phyloP scores from a whole-genome alignment of 805 yeast genomes.

The Saccharomycopsis sp. region DNA sequence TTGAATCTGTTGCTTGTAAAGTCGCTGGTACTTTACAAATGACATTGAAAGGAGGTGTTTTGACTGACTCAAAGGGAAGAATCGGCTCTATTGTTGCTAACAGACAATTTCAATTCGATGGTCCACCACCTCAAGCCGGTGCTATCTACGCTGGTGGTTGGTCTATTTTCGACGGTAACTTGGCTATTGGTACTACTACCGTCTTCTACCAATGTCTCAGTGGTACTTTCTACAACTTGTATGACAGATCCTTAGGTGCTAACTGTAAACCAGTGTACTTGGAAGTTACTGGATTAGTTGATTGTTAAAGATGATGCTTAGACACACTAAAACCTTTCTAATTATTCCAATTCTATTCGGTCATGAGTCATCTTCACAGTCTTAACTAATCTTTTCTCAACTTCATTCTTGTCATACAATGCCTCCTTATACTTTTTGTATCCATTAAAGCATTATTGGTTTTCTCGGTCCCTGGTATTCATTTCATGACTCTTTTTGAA shows the following conservation, averaged over 20 bases:
- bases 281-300: slow-evolving; percentile 41
- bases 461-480: too few species aligned
- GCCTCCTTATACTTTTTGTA: too few species aligned
- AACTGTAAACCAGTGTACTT: slow-evolving; percentile 54
- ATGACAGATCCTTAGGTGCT: slow-evolving; percentile 45
- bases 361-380: too few species aligned
- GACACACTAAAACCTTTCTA: too few species aligned
- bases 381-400: too few species aligned
- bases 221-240: slow-evolving; percentile 63
- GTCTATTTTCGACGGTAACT: slow-evolving; percentile 47
- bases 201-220: slow-evolving; percentile 60
- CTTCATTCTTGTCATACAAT: too few species aligned
- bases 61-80: slow-evolving; percentile 53
- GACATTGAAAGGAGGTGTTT: slow-evolving; percentile 41
- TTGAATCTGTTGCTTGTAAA: slow-evolving; percentile 24
- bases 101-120: slow-evolving; percentile 74
- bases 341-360: too few species aligned
- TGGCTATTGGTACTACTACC: slow-evolving; percentile 50
- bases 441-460: too few species aligned
- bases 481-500: too few species aligned
- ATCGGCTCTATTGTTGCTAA: slow-evolving; percentile 66
- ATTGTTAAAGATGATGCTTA: slow-evolving; percentile 29
- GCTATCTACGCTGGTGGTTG: slow-evolving; percentile 58
- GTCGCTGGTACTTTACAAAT: slow-evolving; percentile 40
- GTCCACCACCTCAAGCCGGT: slow-evolving; percentile 74